phyloP scores from a whole-genome alignment of 768 basidiomycete species.

The Pulveroboletus ravenelii region DNA sequence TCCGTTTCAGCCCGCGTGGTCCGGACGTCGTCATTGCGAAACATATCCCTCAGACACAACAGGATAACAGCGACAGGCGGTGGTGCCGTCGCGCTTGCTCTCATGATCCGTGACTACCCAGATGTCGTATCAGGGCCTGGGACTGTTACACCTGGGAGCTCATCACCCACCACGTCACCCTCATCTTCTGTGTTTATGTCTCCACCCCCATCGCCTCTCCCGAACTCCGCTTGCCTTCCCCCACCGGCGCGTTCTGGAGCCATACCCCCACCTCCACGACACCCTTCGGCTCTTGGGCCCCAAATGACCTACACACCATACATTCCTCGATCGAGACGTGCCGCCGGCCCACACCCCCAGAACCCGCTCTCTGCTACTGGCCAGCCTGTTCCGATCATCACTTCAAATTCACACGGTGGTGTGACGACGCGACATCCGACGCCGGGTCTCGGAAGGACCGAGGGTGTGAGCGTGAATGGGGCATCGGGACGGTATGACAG shows the following conservation, averaged over 20 bases:
- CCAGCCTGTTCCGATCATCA: slow-evolving; percentile 64
- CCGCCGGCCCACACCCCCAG: slow-evolving; percentile 21
- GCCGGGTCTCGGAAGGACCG: not conserved
- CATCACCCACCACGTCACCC: slow-evolving; percentile 10
- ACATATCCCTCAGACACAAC: slow-evolving; percentile 89
- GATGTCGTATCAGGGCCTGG: slow-evolving; percentile 50
- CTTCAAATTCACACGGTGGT: slow-evolving; percentile 53
- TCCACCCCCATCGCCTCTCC: slow-evolving; percentile 30
- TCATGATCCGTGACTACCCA: slow-evolving; percentile 96
- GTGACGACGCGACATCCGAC: slow-evolving; percentile 43
- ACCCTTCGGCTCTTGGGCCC: slow-evolving; percentile 40
- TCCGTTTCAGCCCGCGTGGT: slow-evolving; percentile 63
- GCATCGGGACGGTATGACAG: slow-evolving; percentile 21
- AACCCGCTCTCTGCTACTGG: slow-evolving; percentile 39
- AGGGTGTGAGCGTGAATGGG: slow-evolving; percentile 1
- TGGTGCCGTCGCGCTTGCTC: slow-evolving; percentile 85
- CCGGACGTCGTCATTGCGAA: slow-evolving; percentile 75
- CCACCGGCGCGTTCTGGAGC: slow-evolving; percentile 33
- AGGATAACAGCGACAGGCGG: slow-evolving; percentile 80
- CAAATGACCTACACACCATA: slow-evolving; percentile 85
- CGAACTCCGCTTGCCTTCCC: slow-evolving; percentile 22
- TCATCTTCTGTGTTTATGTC: slow-evolving; percentile 24
- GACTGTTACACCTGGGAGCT: not conserved
- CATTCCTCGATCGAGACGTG: slow-evolving; percentile 60
- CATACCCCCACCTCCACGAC: slow-evolving; percentile 46